These are phyloP conservation scores for Colletotrichum coccodes DNA, from an alignment of 2,329 filamentous ascomycete species.

Conservation along the genomic window DNA sequence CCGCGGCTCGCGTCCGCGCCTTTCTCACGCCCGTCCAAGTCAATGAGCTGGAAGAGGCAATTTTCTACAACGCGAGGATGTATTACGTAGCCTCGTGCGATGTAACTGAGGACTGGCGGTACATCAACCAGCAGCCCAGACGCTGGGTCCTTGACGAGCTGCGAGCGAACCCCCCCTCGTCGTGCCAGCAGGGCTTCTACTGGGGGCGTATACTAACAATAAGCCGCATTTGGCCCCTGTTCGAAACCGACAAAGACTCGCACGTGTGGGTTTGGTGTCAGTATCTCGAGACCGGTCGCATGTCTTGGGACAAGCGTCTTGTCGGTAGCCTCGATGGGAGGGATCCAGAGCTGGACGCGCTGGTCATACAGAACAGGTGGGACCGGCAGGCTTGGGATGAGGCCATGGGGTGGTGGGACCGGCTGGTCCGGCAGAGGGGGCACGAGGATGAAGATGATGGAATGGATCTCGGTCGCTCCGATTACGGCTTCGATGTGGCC, in stretches of 20 bases:
- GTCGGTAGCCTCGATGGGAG: not conserved
- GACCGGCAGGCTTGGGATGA: not conserved
- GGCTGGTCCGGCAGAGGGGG: not conserved
- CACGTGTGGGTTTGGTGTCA: not conserved
- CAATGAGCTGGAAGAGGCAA: not conserved
- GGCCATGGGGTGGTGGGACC: not conserved
- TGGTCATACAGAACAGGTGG: not conserved
- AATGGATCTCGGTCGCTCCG: not conserved
- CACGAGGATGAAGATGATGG: not conserved
- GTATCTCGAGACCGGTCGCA: not conserved
- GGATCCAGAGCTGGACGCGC: not conserved
- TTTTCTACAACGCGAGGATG: not conserved
- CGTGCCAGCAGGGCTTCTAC: not conserved
- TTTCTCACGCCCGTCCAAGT: not conserved
- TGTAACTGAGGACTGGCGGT: not conserved
- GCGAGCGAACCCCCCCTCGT: not conserved
- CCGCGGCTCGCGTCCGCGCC: not conserved
- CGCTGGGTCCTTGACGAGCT: not conserved
- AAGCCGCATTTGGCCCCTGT: not conserved
- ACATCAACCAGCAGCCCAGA: not conserved
- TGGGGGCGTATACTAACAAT: not conserved
- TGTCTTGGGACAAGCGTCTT: not conserved
- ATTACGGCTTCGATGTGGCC: not conserved
- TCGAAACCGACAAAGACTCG: not conserved
- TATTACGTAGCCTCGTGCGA: not conserved